Evolutionary conservation across 1,284 basidiomycete genomes (phyloP).

Genomic region (Calocybe gambosa): DNA sequence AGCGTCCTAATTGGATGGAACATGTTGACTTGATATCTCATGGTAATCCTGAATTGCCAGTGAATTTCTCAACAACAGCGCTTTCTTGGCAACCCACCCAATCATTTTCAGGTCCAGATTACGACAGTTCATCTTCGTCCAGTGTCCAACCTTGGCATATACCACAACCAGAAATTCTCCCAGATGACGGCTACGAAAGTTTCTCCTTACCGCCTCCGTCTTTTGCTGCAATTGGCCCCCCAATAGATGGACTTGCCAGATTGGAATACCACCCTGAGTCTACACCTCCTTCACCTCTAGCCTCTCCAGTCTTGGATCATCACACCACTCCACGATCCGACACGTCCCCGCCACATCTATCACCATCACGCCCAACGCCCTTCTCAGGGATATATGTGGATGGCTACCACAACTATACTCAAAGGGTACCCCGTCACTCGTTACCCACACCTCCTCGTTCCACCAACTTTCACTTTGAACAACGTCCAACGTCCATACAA

Average conservation of each 20-base stretch:
- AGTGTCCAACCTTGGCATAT: conserved; percentile 1
- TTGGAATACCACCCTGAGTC: conserved; percentile 22
- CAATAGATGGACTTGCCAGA: conserved; percentile 27
- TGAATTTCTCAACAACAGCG: neutral
- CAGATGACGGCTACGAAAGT: conserved; percentile 23
- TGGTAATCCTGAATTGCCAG: neutral
- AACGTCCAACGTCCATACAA: conserved; percentile 8
- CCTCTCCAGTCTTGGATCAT: conserved; percentile 15
- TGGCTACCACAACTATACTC: neutral
- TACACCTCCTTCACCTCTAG: conserved; percentile 25
- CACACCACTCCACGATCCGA: conserved; percentile 6
- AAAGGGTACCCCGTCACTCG: conserved; percentile 15
- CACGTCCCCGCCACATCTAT: neutral
- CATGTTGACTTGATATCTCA: conserved; percentile 3
- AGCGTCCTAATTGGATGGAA: conserved; percentile 27
- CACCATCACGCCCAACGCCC: neutral
- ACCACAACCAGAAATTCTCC: conserved; percentile 8
- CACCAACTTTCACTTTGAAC: conserved; percentile 10
- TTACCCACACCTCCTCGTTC: conserved; percentile 13
- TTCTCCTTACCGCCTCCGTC: conserved; percentile 34
- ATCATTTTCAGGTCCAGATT: neutral
- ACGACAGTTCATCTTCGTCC: neutral
- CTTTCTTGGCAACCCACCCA: neutral
- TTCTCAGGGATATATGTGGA: neutral
- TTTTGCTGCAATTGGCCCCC: conserved; percentile 33